phyloP scores from a whole-genome alignment of 768 basidiomycete genomes.

The Imleria badia region DNA sequence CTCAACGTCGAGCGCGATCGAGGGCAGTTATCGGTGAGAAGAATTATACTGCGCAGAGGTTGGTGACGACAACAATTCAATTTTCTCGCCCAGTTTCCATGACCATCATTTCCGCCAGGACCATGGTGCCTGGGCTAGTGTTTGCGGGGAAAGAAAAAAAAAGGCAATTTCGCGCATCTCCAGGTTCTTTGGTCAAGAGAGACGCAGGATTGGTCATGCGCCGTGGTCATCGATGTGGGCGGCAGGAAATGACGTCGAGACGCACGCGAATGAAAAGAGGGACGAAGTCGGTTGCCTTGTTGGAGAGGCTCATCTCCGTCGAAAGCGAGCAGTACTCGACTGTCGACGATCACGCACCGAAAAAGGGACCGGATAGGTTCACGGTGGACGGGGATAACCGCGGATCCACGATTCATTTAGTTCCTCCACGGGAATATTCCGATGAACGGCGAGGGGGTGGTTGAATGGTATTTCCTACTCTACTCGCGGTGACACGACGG shows the following conservation, averaged over 20 bases:
- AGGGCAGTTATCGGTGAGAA: slow-evolving; percentile 14
- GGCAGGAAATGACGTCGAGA: slow-evolving; percentile 1
- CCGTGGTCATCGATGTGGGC: slow-evolving; percentile 7
- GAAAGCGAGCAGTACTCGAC: too few species aligned
- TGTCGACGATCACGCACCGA: neutral
- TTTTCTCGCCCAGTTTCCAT: neutral
- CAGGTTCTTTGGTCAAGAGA: neutral
- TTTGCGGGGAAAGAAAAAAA: neutral
- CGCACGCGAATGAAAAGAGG: too few species aligned
- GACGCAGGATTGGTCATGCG: slow-evolving; percentile 9
- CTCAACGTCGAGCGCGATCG: slow-evolving; percentile 8
- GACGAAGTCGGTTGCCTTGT: too few species aligned
- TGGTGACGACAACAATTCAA: neutral
- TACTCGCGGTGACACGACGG: slow-evolving; percentile 1
- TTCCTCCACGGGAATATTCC: too few species aligned
- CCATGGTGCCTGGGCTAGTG: neutral
- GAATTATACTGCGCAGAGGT: neutral
- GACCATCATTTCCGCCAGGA: slow-evolving; percentile 16
- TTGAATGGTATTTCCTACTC: too few species aligned
- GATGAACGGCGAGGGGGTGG: neutral
- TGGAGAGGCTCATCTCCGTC: neutral
- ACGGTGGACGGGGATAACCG: neutral
- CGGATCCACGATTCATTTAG: neutral
- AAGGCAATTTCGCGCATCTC: neutral
- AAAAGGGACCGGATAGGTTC: neutral